Conservation (phyloP, 257 asterid genomes). For the Salvia splendens region DNA sequence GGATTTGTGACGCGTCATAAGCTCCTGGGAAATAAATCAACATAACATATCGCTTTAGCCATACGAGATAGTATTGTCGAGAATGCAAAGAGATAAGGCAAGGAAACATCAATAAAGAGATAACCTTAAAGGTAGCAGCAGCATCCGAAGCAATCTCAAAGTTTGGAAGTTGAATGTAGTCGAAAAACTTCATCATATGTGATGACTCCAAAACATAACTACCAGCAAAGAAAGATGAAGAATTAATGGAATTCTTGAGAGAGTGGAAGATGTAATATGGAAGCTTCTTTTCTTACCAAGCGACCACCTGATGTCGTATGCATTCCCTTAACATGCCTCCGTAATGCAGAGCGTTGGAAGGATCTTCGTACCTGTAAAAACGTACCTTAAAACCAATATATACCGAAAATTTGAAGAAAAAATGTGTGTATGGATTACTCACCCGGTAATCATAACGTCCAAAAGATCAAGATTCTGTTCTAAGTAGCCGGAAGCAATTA, state of each 20-base stretch:
- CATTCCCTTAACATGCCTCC: conserved; percentile 93
- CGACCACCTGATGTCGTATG: conserved; percentile 85
- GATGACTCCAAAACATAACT: conserved; percentile 68
- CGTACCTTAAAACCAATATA: conserved; percentile 1
- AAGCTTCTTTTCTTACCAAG: conserved; percentile 48
- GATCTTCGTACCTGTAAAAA: conserved; percentile 71
- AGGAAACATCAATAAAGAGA: conserved; percentile 12
- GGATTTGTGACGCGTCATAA: conserved; percentile 90
- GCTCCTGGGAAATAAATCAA: conserved; percentile 62
- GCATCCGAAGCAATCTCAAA: conserved; percentile 98
- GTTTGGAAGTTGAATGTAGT: conserved; percentile 77
- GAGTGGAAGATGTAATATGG: background rate
- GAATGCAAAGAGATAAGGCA: background rate
- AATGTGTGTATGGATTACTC: conserved; percentile 32
- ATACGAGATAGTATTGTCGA: background rate
- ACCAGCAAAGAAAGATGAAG: conserved; percentile 26
- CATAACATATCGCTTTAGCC: conserved; percentile 20
- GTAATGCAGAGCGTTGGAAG: conserved; percentile 67
- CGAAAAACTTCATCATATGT: conserved; percentile 69
- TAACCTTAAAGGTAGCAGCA: conserved; percentile 80
- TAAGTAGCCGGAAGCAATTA: conserved; percentile 82
- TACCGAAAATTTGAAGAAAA: conserved; percentile 2
- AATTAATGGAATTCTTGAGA: conserved; percentile 1
- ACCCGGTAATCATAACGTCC: conserved; percentile 72
- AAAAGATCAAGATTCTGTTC: conserved; percentile 77